A percentile compares a stretch with the other conserved stretches of the same genome.
phyloP scores from a whole-genome alignment of 345 rosid species.

The Erucastrum elatum region DNA sequence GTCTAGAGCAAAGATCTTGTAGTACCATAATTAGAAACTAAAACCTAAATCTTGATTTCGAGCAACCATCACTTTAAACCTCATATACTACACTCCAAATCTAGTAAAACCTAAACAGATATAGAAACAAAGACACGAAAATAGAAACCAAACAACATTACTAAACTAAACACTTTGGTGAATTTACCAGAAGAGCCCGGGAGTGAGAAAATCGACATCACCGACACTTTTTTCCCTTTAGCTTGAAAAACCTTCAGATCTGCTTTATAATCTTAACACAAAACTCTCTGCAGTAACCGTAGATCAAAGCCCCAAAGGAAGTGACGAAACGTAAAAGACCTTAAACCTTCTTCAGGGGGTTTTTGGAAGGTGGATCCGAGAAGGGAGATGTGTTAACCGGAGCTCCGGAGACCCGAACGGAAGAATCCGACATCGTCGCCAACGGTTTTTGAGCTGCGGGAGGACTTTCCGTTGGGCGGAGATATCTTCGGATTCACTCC shows the following conservation, averaged over 20 bases:
- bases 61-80: not conserved
- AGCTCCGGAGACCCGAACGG: constrained; percentile 43
- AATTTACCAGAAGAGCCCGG: constrained; percentile 31
- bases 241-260: constrained; percentile 31
- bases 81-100: not conserved
- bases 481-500: constrained; percentile 54
- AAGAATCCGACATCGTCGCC: constrained; percentile 52
- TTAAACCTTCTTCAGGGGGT: constrained; percentile 27
- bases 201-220: constrained; percentile 36
- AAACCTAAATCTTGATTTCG: constrained; percentile 6
- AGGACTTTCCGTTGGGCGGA: constrained; percentile 47
- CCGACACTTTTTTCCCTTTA: constrained; percentile 32
- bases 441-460: constrained; percentile 26
- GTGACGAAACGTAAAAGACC: constrained; percentile 3
- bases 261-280: constrained; percentile 2
- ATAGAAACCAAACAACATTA: constrained; percentile 9
- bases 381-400: constrained; percentile 37
- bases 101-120: not conserved
- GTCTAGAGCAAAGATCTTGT: not conserved
- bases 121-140: constrained; percentile 21
- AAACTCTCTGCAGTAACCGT: not conserved
- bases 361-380: constrained; percentile 46
- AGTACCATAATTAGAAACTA: constrained; percentile 27
- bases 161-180: not conserved
- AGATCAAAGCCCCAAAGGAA: not conserved